These are phyloP conservation scores for Botryosphaeria dothidea DNA, from an alignment of 2,329 filamentous ascomycete species.

Conservation along the genomic window DNA sequence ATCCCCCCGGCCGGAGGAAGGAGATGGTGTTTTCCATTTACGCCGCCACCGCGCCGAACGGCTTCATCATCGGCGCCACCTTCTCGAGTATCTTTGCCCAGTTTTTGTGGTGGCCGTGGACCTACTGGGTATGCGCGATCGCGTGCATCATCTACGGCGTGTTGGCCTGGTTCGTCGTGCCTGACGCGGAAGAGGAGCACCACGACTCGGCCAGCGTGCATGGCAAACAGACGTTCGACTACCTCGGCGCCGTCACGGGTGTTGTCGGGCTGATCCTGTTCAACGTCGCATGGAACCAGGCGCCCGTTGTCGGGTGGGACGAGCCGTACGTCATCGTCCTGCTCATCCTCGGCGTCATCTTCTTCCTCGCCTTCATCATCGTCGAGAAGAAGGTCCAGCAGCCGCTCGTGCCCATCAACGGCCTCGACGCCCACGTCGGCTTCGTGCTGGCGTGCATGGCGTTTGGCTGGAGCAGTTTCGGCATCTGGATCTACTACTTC, in stretches of 20 bases:
- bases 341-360: conserved; percentile 58
- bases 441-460: conserved; percentile 60
- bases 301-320: conserved; percentile 60
- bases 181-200: conserved; percentile 24
- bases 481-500: conserved; percentile 35
- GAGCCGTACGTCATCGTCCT: conserved; percentile 57
- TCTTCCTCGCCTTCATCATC: conserved; percentile 58
- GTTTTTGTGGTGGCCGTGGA: conserved; percentile 55
- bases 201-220: background rate
- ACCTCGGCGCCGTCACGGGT: conserved; percentile 50
- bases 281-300: conserved; percentile 70
- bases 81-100: conserved; percentile 44
- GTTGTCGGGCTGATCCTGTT: conserved; percentile 60
- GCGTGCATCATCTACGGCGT: conserved; percentile 39
- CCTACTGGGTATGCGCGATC: conserved; percentile 49
- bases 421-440: conserved; percentile 48
- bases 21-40: conserved; percentile 60
- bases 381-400: conserved; percentile 47
- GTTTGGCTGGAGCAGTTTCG: conserved; percentile 42
- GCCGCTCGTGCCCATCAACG: conserved; percentile 61
- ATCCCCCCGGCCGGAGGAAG: conserved; percentile 59
- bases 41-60: conserved; percentile 50
- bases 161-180: conserved; percentile 43
- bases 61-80: conserved; percentile 43
- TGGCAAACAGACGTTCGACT: conserved; percentile 40